Evolutionary conservation across 768 basidiomycete species (phyloP).

Genomic region (Agaricus sinodeliciosus): DNA sequence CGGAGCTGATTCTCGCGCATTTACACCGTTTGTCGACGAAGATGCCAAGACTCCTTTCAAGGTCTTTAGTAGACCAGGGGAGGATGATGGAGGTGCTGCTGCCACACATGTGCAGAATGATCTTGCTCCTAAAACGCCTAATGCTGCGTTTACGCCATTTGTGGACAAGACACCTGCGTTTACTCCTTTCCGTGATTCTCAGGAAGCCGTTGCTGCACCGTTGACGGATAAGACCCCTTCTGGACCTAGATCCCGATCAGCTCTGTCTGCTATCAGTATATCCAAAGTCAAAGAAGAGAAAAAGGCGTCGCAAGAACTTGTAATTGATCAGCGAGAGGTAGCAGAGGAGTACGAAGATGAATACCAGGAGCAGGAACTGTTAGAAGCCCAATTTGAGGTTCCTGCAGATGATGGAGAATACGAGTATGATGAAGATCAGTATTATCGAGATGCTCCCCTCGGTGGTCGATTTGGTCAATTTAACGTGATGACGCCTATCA

Average conservation of each 20-base stretch:
- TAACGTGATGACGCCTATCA: slow-evolving; percentile 96
- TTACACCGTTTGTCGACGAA: slow-evolving; percentile 36
- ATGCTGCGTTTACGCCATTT: slow-evolving; percentile 35
- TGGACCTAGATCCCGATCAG: background rate
- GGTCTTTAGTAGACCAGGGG: slow-evolving; percentile 73
- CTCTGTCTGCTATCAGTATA: slow-evolving; percentile 15
- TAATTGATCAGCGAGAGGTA: slow-evolving; percentile 19
- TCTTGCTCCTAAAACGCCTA: slow-evolving; percentile 41
- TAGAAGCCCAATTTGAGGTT: slow-evolving; percentile 24
- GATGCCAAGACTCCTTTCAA: slow-evolving; percentile 46
- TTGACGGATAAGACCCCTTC: slow-evolving; percentile 19
- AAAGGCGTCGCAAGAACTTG: slow-evolving; percentile 20
- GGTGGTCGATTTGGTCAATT: slow-evolving; percentile 78
- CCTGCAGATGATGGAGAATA: slow-evolving; percentile 22
- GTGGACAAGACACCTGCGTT: slow-evolving; percentile 29
- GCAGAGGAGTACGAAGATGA: slow-evolving; percentile 23
- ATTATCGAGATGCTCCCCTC: slow-evolving; percentile 45
- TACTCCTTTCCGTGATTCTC: slow-evolving; percentile 27
- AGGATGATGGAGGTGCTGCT: slow-evolving; percentile 30
- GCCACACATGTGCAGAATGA: slow-evolving; percentile 16
- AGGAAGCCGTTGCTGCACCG: slow-evolving; percentile 19
- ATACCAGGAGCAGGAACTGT: slow-evolving; percentile 21
- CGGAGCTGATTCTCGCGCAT: slow-evolving; percentile 26
- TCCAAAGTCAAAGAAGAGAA: slow-evolving; percentile 27
- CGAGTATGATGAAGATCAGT: slow-evolving; percentile 29